Percentiles rank a stretch among this genome's conserved stretches.
These are phyloP conservation scores for Chaetomium cochliodes DNA, from an alignment of 495 filamentous ascomycete genomes.

Conservation along the genomic window DNA sequence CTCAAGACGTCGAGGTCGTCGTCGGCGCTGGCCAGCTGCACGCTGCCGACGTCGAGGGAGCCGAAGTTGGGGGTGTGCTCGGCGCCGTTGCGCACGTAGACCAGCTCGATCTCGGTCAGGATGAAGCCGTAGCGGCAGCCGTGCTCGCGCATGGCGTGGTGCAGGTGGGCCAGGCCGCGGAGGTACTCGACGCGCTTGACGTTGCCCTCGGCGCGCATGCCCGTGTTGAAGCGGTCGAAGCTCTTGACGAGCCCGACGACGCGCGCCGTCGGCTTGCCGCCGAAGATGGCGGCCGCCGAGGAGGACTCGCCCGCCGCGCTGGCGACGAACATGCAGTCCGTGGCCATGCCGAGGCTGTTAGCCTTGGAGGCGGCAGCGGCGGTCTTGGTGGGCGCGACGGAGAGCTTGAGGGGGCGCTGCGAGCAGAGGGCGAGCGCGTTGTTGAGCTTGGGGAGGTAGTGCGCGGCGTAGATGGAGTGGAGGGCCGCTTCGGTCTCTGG, in stretches of 20 bases:
- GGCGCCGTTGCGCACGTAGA: constrained; percentile 77
- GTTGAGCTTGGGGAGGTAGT: constrained; percentile 78
- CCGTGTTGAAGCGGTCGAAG: constrained; percentile 90
- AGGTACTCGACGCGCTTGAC: constrained; percentile 82
- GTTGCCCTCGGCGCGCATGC: constrained; percentile 80
- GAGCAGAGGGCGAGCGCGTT: constrained; percentile 70
- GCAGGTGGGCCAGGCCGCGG: constrained; percentile 75
- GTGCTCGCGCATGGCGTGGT: constrained; percentile 88
- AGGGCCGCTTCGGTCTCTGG: constrained; percentile 75
- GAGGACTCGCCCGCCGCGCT: constrained; percentile 54
- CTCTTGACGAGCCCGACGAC: constrained; percentile 85
- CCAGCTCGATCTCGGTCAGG: constrained; percentile 89
- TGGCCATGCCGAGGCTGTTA: constrained; percentile 60
- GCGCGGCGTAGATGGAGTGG: constrained; percentile 62
- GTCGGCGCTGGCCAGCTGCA: constrained; percentile 49
- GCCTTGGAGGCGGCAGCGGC: constrained; percentile 32
- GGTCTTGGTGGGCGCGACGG: constrained; percentile 53
- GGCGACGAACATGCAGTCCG: constrained; percentile 68
- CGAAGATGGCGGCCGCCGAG: constrained; percentile 57
- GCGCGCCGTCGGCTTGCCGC: constrained; percentile 70
- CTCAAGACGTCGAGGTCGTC: constrained; percentile 31
- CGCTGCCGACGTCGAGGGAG: constrained; percentile 70
- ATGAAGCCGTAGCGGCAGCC: constrained; percentile 92
- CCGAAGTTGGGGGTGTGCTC: constrained; percentile 79
- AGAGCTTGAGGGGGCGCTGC: constrained; percentile 57